Conservation (phyloP, 148 eudicot species). For the Cornus florida region DNA sequence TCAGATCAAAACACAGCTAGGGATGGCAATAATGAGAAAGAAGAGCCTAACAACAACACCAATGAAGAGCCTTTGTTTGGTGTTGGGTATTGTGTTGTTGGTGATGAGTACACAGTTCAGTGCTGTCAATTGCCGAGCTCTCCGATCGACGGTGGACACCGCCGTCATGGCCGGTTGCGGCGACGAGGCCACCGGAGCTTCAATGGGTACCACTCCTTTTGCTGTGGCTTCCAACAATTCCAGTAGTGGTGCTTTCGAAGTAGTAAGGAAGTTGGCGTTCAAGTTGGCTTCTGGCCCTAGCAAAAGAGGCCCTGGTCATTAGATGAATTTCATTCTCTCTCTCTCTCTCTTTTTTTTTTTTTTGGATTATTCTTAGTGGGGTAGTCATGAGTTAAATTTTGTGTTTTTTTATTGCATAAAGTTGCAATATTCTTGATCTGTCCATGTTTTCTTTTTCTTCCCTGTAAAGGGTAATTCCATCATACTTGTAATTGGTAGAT, state of each 20-base stretch:
- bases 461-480: neutral
- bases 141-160: constrained; percentile 1
- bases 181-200: neutral
- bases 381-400: too few relatives aligned
- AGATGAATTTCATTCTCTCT: neutral
- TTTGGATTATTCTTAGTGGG: too few relatives aligned
- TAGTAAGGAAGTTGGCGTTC: constrained; percentile 6
- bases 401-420: neutral
- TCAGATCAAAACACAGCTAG: too few relatives aligned
- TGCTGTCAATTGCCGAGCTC: constrained; percentile 12
- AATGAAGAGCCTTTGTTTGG: constrained; percentile 9
- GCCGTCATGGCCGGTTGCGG: neutral
- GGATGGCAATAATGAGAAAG: neutral
- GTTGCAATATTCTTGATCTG: neutral
- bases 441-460: neutral
- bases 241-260: neutral
- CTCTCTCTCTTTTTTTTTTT: neutral
- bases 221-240: neutral
- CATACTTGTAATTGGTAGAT: neutral
- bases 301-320: constrained; percentile 18
- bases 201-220: neutral
- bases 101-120: neutral
- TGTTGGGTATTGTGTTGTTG: neutral
- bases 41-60: neutral
- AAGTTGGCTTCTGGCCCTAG: constrained; percentile 18